Evolutionary conservation across 768 basidiomycete genomes (phyloP), one percentile per base, ranked within the genome.

Genomic region (Suillus ampliporus): DNA sequence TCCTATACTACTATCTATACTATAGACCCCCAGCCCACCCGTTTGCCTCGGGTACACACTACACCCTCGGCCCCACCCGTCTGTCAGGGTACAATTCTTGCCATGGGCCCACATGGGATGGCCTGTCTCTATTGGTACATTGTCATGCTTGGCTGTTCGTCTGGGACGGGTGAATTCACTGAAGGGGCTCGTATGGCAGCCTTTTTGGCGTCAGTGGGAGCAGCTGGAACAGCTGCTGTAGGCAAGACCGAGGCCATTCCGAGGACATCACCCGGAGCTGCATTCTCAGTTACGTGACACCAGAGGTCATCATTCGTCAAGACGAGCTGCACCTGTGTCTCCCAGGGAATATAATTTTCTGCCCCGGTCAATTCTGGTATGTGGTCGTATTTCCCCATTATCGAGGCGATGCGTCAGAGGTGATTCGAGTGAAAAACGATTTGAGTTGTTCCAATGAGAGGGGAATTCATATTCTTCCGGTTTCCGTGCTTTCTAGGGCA

Each of bases 301-400:
- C 66, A 68, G 0, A 67, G 48, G 1, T 23, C 10, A 13, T 68
- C n/a, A 1, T 47, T 50, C 4, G 35, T 37, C 0, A 68, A 61
- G 0, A 38, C 59, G 0, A 68, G 13, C 0, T 11, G 51, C 11
- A 61, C 62, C 7, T 64, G 58, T 1, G 19, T 11, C 5, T 9
- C 0, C 67, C 51, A 68, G 9, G 46, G 47, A 0, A 19, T 9
- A n/a, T 60, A 67, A 3, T 40, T 64, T 0, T 61, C 60, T 0
- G 41, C 8, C 1, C 66, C 58, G 0, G 19, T 61, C 2, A 67
- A 21, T 4, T 67, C 46, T 3, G 56, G 57, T 11, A 68, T 68
- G 11, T 68, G 63, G n/a, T 68, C 44, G 8, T 47, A 61, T 57
- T 68, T 68, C 3, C 35, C 57, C 35, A 56, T 65, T 31, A 28